These are phyloP conservation scores for Ambrosiella xylebori DNA, from an alignment of 2,329 filamentous ascomycete genomes.

Conservation along the genomic window DNA sequence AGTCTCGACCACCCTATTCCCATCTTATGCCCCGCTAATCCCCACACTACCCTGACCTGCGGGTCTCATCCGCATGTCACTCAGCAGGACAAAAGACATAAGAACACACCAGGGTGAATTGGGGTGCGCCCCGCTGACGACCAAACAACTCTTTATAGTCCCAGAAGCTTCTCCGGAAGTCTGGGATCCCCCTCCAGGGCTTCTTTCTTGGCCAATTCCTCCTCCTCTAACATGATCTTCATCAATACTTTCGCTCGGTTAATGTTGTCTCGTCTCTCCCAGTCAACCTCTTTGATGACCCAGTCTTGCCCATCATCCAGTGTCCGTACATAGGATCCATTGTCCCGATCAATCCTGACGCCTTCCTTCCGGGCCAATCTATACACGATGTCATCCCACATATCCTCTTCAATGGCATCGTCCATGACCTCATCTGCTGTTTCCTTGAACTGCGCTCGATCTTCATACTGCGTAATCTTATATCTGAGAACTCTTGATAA, in stretches of 20 bases:
- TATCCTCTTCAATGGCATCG: constrained; percentile 26
- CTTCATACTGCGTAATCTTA: constrained; percentile 25
- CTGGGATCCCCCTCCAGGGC: constrained; percentile 12
- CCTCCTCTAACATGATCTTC: constrained; percentile 25
- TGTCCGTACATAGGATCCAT: constrained; percentile 1
- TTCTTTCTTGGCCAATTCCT: constrained; percentile 19
- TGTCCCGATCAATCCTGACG: not conserved
- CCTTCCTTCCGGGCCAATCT: constrained; percentile 14
- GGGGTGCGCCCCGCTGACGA: not conserved
- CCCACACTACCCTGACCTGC: no score
- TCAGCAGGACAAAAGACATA: no score
- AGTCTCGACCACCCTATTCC: not conserved
- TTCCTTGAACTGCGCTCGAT: constrained; percentile 22
- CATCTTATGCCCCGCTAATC: not conserved
- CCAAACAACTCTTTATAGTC: not conserved
- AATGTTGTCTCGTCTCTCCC: constrained; percentile 22
- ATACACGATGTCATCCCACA: constrained; percentile 28
- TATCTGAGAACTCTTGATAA: constrained; percentile 42
- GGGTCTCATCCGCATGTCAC: no score
- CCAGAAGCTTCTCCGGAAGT: constrained; percentile 5
- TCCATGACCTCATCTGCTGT: constrained; percentile 23
- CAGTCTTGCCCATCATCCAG: constrained; percentile 26
- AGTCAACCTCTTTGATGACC: constrained; percentile 24
- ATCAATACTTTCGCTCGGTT: constrained; percentile 26
- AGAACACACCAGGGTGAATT: not conserved